phyloP scores from a whole-genome alignment of 306 rosid species.

The Cucurbita argyrosperma region DNA sequence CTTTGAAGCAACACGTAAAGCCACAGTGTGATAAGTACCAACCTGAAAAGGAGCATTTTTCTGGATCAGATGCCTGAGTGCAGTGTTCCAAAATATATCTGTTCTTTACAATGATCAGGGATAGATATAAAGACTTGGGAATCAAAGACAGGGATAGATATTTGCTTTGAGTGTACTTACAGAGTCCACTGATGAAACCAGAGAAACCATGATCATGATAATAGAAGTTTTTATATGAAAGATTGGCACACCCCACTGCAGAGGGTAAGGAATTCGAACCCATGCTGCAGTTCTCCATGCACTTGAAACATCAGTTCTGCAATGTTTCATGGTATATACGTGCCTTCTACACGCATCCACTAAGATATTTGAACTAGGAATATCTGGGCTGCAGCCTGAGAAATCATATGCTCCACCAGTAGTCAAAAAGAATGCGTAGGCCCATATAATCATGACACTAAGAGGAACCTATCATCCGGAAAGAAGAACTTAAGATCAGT shows the following conservation, averaged over 20 bases:
- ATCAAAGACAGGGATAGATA: not conserved
- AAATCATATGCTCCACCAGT: slow-evolving; percentile 84
- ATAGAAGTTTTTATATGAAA: slow-evolving; percentile 67
- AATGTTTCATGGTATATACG: slow-evolving; percentile 70
- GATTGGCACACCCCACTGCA: slow-evolving; percentile 83
- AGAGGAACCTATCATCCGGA: slow-evolving; percentile 60
- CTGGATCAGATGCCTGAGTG: not conserved
- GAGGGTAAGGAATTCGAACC: slow-evolving; percentile 75
- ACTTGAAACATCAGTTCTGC: slow-evolving; percentile 75
- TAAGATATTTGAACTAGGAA: slow-evolving; percentile 82
- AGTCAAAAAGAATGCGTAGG: slow-evolving; percentile 74
- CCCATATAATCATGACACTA: slow-evolving; percentile 60
- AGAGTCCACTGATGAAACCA: slow-evolving; percentile 82
- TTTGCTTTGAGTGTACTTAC: slow-evolving; percentile 21
- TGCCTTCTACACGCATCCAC: slow-evolving; percentile 68
- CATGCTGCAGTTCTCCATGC: slow-evolving; percentile 65
- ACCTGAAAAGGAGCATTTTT: slow-evolving; percentile 26
- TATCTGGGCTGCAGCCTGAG: slow-evolving; percentile 59
- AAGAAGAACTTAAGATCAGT: slow-evolving; percentile 7
- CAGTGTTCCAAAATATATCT: not conserved
- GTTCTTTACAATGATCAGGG: not conserved
- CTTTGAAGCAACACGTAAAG: slow-evolving; percentile 39
- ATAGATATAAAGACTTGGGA: not conserved
- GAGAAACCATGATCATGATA: slow-evolving; percentile 63
- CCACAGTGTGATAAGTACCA: slow-evolving; percentile 63